phyloP scores from a whole-genome alignment of 2,329 filamentous ascomycete species.

The Claviceps fusiformis region DNA sequence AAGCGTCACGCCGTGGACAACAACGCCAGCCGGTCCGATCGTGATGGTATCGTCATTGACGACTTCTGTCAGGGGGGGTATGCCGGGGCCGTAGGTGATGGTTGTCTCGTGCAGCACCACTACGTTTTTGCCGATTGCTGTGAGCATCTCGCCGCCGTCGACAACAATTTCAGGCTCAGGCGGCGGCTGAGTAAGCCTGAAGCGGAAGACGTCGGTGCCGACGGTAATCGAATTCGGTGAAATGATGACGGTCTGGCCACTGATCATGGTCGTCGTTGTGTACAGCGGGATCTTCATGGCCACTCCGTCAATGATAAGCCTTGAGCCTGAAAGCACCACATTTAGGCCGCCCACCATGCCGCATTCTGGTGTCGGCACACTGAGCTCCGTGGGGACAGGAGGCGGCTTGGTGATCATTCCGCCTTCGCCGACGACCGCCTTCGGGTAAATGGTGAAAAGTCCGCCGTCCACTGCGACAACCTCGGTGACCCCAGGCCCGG shows the following conservation, averaged over 20 bases:
- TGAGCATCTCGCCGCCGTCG: constrained; percentile 33
- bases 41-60: constrained; percentile 38
- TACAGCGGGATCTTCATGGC: constrained; percentile 26
- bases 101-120: constrained; percentile 29
- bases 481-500: constrained; percentile 23
- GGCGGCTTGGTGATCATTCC: constrained; percentile 29
- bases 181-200: constrained; percentile 16
- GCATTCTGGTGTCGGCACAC: constrained; percentile 22
- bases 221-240: constrained; percentile 22
- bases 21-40: constrained; percentile 32
- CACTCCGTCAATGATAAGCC: constrained; percentile 28
- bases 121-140: constrained; percentile 26
- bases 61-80: constrained; percentile 21
- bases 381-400: constrained; percentile 16
- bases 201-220: constrained; percentile 23
- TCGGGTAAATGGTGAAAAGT: constrained; percentile 35
- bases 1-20: constrained; percentile 26
- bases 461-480: constrained; percentile 27
- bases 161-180: constrained; percentile 30
- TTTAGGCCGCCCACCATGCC: constrained; percentile 25
- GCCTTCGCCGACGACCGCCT: constrained; percentile 29
- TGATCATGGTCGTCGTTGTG: constrained; percentile 21
- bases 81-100: constrained; percentile 29
- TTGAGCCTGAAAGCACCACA: constrained; percentile 27
- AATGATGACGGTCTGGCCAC: constrained; percentile 21